Evolutionary conservation across 2,329 filamentous ascomycete species (phyloP), one percentile per base, ranked within the genome.

Genomic region (Parastagonospora avenae): DNA sequence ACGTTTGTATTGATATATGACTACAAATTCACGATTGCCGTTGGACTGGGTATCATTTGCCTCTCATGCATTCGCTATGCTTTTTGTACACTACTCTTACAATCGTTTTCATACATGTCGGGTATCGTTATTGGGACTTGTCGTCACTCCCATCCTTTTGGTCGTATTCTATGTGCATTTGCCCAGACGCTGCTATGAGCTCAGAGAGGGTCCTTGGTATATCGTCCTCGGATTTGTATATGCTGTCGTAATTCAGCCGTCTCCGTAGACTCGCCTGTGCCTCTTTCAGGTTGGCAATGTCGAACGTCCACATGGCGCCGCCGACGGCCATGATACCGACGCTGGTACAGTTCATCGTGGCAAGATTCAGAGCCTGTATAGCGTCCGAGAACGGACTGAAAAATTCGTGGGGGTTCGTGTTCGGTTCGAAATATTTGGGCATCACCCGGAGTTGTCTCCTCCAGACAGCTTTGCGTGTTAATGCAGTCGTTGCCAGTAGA

Each of bases 321-420:
- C 93, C 94, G 0, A 84, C 81, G 8, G 82, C 75, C 81, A 95
- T 85, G 71, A 96, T 85, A 1, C 82, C 87, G 42, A 94, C 83
- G 62, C 87, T 89, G 29, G 86, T 67, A 10, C 94, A 90, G 64
- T 96, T 96, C 62, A 97, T 81, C 0, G 92, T 96, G 0, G 93
- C 94, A 31, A 97, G 79, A 42, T 87, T 89, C 16, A 99, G 79
- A 0, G 93, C 93, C 74, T 96, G 89, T 30, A 89, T 76, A 1
- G 93, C 93, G 57, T 97, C 87, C 33, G 89, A 71, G 1, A 85
- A 81, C 7, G 86, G 86, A 65, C 87, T 88, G 27, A 85, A 80
- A 38, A 73, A 69, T 41, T 73, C 78, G 42, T 76, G 70, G 4
- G 74, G 69, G 29, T 74, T 72, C 57, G 78, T 74, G 60, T 84